Evolutionary conservation across 805 yeast species (phyloP), one percentile per base, ranked within the genome.

Genomic region (Kodamaea fukazawae): DNA sequence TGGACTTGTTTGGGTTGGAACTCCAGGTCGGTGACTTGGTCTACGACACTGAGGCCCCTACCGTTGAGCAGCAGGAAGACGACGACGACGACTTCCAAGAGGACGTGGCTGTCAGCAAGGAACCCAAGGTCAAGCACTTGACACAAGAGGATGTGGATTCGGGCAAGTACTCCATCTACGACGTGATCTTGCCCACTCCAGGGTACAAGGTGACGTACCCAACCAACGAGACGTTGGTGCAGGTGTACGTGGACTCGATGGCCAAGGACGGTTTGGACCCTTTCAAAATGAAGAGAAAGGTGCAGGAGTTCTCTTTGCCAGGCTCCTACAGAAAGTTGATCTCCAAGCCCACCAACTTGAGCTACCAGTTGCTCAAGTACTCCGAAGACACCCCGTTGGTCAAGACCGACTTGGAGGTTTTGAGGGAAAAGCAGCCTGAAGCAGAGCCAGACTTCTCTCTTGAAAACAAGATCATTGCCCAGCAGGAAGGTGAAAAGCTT

Each of bases 151-250:
- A 91, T 43, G 66, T 83, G 16, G 76, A 68, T 4, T 40, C 67
- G 2, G 77, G 77, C 0, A 75, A 71, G 39, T 86, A 73, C 56
- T 61, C 83, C 9, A 83, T 91, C 25, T 81, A 75, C 54, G 98
- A 93, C 60, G 73, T 93, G 20, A 96, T 95, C 2, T 69, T 93
- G 40, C 98, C 99, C n/a, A 78, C 96, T 0, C 99, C 99, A 2
- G 99, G 99, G 0, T 89, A 80, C 58, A 97, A 89, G 56, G 78
- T 93, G n/a, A 56, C 72, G 10, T 93, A 93, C 55, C 99, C 99
- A 5, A 66, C 73, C 8, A 85, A 87, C 53, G 72, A 71, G 38
- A 60, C 72, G 30, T 65, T 87, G 34, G 70, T 68, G 50, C 70
- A 79, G 29, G 76, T 78, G 1, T 90, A 90, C 56, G 75, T 76